A percentile compares a stretch with the other conserved stretches of the same genome.
Conservation (phyloP, 2,329 filamentous ascomycete species). For the Dothideomycetes sp. region DNA sequence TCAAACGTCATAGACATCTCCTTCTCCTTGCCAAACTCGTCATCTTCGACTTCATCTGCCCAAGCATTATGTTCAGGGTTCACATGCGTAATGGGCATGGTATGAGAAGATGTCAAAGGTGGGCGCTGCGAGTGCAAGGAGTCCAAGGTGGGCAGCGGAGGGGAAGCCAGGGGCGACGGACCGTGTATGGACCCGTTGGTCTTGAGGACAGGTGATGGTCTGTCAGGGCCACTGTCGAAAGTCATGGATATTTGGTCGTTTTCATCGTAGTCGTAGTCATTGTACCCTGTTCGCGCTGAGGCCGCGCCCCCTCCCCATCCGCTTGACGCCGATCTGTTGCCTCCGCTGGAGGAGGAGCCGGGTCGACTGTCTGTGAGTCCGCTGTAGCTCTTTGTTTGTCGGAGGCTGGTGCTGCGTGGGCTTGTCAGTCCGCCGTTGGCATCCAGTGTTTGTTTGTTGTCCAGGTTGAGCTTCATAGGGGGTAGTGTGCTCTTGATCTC, state of each 20-base stretch:
- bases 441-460: constrained; percentile 1
- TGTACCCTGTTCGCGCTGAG: constrained; percentile 10
- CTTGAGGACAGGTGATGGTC: constrained; percentile 14
- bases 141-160: constrained; percentile 3
- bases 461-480: constrained; percentile 64
- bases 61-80: constrained; percentile 31
- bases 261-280: constrained; percentile 26
- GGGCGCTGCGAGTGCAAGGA: constrained; percentile 9
- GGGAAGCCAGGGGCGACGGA: constrained; percentile 9
- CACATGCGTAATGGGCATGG: constrained; percentile 14
- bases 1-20: constrained; percentile 40
- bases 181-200: too few species aligned
- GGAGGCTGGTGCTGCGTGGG: constrained; percentile 17
- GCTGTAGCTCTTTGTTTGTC: constrained; percentile 37
- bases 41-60: constrained; percentile 34
- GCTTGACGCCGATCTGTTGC: too few species aligned
- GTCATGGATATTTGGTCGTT: constrained; percentile 30
- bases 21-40: constrained; percentile 34
- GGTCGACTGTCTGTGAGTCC: constrained; percentile 5
- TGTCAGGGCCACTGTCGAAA: constrained; percentile 23
- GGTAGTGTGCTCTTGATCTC: constrained; percentile 83
- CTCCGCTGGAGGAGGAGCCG: constrained; percentile 6
- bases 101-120: constrained; percentile 14
- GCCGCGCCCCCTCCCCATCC: too few species aligned
- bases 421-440: constrained; percentile 2